Conservation (phyloP, 2,329 filamentous ascomycete genomes). For the Monosporascus sp. region DNA sequence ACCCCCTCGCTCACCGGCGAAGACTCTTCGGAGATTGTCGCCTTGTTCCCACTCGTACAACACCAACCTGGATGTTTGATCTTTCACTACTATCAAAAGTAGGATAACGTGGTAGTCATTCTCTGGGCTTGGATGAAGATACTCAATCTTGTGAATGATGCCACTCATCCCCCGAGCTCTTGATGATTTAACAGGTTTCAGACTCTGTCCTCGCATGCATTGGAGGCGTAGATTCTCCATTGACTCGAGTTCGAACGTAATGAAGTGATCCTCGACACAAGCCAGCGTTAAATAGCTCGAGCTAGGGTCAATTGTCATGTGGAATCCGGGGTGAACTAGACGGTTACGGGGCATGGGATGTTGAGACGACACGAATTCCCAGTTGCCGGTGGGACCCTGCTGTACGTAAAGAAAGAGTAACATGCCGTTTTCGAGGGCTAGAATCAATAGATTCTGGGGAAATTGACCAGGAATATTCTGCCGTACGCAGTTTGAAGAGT, state of each 20-base stretch:
- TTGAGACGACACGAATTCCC: constrained; percentile 57
- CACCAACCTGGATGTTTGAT: constrained; percentile 46
- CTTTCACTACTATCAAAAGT: constrained; percentile 54
- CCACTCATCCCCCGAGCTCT: constrained; percentile 53
- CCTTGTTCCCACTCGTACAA: constrained; percentile 58
- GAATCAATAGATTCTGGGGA: constrained; percentile 75
- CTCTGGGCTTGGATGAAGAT: constrained; percentile 65
- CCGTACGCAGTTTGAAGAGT: constrained; percentile 9
- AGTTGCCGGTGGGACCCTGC: constrained; percentile 36
- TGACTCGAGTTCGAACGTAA: constrained; percentile 65
- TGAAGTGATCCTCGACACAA: constrained; percentile 64
- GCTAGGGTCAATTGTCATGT: constrained; percentile 73
- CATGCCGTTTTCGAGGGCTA: constrained; percentile 69
- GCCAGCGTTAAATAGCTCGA: constrained; percentile 65
- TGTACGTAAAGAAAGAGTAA: constrained; percentile 72
- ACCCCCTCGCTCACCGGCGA: constrained; percentile 43
- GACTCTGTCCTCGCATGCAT: constrained; percentile 38
- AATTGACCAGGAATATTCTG: constrained; percentile 27
- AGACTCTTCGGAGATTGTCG: constrained; percentile 40
- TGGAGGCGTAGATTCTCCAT: constrained; percentile 46
- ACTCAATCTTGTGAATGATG: constrained; percentile 81
- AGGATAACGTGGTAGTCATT: constrained; percentile 72
- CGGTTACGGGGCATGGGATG: constrained; percentile 54
- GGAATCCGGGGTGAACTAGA: constrained; percentile 56
- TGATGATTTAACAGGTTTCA: constrained; percentile 54